A percentile compares a stretch with the other conserved stretches of the same genome.
Conservation (phyloP, 179 eudicot genomes). For the Carnegiea gigantea region DNA sequence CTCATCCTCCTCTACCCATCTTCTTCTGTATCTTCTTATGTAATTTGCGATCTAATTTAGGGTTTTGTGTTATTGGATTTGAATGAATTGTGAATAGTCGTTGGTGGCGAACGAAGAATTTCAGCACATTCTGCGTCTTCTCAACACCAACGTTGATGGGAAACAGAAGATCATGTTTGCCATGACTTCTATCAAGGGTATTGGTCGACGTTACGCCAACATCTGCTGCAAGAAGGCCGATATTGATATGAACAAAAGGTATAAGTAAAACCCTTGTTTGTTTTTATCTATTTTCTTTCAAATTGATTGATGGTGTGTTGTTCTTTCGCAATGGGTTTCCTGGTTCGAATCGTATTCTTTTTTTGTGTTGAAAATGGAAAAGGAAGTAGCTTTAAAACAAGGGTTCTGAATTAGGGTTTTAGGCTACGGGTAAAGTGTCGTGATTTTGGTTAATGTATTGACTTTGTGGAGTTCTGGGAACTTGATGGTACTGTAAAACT, state of each 20-base stretch:
- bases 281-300: neutral
- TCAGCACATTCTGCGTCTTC: slow-evolving; percentile 66
- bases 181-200: slow-evolving; percentile 89
- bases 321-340: neutral
- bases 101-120: slow-evolving; percentile 63
- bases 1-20: neutral
- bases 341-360: too few species aligned
- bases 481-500: too few species aligned
- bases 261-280: neutral
- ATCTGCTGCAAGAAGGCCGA: slow-evolving; percentile 91
- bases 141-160: slow-evolving; percentile 91
- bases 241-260: slow-evolving; percentile 92
- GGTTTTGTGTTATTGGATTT: neutral
- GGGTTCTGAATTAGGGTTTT: neutral
- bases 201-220: slow-evolving; percentile 84
- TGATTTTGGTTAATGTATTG: too few species aligned
- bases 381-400: neutral
- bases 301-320: neutral
- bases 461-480: too few species aligned
- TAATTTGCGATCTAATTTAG: neutral
- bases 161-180: slow-evolving; percentile 95
- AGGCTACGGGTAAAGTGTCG: too few species aligned
- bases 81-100: slow-evolving; percentile 30
- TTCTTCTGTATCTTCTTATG: neutral
- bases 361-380: neutral